phyloP scores from a whole-genome alignment of 176 grass and related monocot genomes.

The Musa beccarii region DNA sequence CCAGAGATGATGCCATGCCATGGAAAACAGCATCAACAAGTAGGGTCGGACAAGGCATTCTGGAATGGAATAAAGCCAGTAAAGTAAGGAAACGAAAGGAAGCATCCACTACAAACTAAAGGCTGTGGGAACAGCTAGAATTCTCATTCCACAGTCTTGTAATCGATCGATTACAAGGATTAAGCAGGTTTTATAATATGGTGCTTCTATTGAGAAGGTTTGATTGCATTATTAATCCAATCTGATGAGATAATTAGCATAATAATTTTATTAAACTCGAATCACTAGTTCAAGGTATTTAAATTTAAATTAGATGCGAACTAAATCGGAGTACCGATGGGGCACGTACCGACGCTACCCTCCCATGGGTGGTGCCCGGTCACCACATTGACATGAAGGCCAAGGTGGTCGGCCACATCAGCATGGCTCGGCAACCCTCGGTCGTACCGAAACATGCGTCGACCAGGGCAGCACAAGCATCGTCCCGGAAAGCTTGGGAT shows the following conservation, averaged over 20 bases:
- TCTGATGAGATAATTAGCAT: background rate
- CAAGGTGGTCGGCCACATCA: no score
- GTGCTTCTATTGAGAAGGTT: background rate
- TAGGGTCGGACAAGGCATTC: background rate
- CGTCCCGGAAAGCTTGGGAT: no score
- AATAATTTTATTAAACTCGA: background rate
- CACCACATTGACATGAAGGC: no score
- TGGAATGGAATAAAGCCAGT: conserved; percentile 12
- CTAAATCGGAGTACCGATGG: no score
- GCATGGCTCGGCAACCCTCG: no score
- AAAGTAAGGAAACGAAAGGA: conserved; percentile 8
- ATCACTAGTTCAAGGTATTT: no score
- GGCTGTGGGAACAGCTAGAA: conserved; percentile 1
- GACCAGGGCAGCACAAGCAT: no score
- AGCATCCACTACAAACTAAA: conserved; percentile 4
- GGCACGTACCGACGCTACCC: no score
- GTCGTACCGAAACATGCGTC: no score
- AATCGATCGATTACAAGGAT: background rate
- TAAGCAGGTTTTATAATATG: background rate
- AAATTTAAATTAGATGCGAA: no score
- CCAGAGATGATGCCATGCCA: background rate
- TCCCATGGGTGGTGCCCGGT: no score
- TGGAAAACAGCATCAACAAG: background rate
- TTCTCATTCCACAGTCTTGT: background rate
- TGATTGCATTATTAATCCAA: no score